Evolutionary conservation across 495 filamentous ascomycete species (phyloP).

Genomic region (Neurospora sp.): DNA sequence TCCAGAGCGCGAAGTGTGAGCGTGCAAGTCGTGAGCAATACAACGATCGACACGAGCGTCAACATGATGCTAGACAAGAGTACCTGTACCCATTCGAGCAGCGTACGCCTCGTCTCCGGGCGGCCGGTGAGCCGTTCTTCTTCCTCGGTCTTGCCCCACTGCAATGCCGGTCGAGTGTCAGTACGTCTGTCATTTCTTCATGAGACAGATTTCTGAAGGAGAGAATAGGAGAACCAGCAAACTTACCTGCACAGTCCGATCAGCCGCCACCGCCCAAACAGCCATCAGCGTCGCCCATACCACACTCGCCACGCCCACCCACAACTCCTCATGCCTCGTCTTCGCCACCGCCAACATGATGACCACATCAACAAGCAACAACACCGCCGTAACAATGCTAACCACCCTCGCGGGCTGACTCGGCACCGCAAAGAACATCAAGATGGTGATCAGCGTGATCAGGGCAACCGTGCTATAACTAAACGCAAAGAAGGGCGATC

Average conservation of each 20-base stretch:
- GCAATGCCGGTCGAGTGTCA: background rate
- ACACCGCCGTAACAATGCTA: conserved; percentile 50
- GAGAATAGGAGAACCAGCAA: background rate
- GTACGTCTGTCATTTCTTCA: background rate
- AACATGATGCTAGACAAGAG: conserved; percentile 61
- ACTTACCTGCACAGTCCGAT: conserved; percentile 48
- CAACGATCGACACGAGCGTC: conserved; percentile 51
- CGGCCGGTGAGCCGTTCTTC: conserved; percentile 88
- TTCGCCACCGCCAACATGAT: conserved; percentile 63
- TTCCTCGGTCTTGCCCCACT: conserved; percentile 84
- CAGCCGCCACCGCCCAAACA: conserved; percentile 30
- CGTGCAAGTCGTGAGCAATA: conserved; percentile 65
- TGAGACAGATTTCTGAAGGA: background rate
- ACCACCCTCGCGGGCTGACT: conserved; percentile 65
- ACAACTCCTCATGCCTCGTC: conserved; percentile 73
- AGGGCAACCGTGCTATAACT: conserved; percentile 63
- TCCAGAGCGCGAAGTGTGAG: conserved; percentile 70
- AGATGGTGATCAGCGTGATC: conserved; percentile 60
- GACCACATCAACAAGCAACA: conserved; percentile 72
- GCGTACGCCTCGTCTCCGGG: conserved; percentile 70
- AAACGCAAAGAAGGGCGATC: conserved; percentile 85
- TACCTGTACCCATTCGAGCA: conserved; percentile 79
- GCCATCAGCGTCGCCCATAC: conserved; percentile 51
- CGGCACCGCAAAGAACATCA: conserved; percentile 80
- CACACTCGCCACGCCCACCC: conserved; percentile 78